phyloP scores from a whole-genome alignment of 371 early-diverging fungal genomes.

The Rhizopus arrhizus region DNA sequence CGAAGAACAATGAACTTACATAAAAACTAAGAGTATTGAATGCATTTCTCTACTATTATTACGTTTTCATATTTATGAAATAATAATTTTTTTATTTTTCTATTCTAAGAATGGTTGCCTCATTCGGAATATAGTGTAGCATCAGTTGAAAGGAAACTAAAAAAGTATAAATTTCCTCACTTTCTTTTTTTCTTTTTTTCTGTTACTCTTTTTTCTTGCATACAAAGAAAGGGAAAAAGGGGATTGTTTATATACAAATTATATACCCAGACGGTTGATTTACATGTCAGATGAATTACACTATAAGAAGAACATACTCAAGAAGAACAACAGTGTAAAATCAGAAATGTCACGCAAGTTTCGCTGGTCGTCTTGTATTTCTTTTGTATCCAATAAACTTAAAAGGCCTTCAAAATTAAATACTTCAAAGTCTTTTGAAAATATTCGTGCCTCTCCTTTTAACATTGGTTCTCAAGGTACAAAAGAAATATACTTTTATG shows the following conservation, averaged over 20 bases:
- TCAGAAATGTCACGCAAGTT: conserved; percentile 21
- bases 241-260: neutral
- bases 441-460: neutral
- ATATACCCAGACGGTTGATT: conserved; percentile 2
- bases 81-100: too few species aligned
- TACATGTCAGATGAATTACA: conserved; percentile 20
- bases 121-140: conserved; percentile 18
- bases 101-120: conserved; percentile 11
- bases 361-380: conserved; percentile 36
- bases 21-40: neutral
- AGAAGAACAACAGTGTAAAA: conserved; percentile 7
- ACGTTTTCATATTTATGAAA: neutral
- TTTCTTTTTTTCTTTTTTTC: conserved; percentile 3
- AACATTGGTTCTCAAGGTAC: neutral
- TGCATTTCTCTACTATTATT: neutral
- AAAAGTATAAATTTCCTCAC: conserved; percentile 2
- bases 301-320: neutral
- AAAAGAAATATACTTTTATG: neutral
- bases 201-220: neutral
- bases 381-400: conserved; percentile 25
- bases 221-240: too few species aligned
- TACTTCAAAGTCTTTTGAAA: conserved; percentile 22
- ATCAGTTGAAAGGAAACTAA: neutral
- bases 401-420: conserved; percentile 7
- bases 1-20: neutral